These are phyloP conservation scores for Saraca asoca DNA, from an alignment of 331 rosid species.

Conservation along the genomic window DNA sequence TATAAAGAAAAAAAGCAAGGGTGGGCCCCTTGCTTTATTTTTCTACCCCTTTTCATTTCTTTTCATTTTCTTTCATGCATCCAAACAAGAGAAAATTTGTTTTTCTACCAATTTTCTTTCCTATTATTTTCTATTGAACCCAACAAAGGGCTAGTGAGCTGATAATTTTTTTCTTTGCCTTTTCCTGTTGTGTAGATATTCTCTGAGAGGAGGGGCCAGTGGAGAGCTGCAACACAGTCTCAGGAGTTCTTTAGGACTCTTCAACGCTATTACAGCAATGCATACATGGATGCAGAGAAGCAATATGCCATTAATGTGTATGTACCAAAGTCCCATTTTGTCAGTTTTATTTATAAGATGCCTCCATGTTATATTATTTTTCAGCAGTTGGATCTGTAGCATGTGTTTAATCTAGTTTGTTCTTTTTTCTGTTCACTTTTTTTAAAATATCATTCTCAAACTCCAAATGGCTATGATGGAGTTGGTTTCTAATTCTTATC, in stretches of 20 bases:
- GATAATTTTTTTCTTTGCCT: background rate
- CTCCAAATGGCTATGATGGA: too few species aligned
- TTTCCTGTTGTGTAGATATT: slow-evolving; percentile 64
- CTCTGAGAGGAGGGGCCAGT: slow-evolving; percentile 92
- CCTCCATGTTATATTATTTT: slow-evolving; percentile 27
- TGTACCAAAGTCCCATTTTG: slow-evolving; percentile 34
- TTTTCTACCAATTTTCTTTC: too few species aligned
- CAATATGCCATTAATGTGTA: slow-evolving; percentile 94
- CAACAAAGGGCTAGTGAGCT: too few species aligned
- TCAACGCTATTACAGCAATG: slow-evolving; percentile 88
- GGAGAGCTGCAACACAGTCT: slow-evolving; percentile 95
- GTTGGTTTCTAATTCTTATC: too few species aligned
- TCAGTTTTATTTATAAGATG: background rate
- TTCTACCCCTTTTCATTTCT: too few species aligned
- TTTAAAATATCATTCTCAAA: background rate
- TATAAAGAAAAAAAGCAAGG: too few species aligned
- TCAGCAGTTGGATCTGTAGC: background rate
- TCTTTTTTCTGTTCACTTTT: slow-evolving; percentile 14
- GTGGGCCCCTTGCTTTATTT: too few species aligned
- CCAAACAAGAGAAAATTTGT: too few species aligned
- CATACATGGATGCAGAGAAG: slow-evolving; percentile 79
- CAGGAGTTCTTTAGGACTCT: slow-evolving; percentile 91
- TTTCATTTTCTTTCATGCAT: too few species aligned
- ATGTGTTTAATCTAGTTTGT: background rate
- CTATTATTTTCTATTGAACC: too few species aligned